Evolutionary conservation across 2,329 filamentous ascomycete genomes (phyloP), one percentile per base, ranked within the genome.

Genomic region (Botryotinia narcissicola): DNA sequence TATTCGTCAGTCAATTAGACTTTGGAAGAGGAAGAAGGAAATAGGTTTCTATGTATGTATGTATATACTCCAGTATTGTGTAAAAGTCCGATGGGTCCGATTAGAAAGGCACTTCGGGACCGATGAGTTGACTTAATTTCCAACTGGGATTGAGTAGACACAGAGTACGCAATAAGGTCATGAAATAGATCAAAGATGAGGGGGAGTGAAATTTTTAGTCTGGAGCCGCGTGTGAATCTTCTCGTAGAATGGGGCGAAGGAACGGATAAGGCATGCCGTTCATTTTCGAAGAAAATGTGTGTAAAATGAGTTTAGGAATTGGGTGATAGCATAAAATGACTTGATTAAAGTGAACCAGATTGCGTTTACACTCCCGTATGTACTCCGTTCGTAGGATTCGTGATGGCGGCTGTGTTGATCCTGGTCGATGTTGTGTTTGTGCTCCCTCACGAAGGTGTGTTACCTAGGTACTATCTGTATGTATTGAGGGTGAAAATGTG

Each of bases 371-470:
- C 22, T 40, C 22, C 64, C 9, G 16, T n/a, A 29, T 5, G 25
- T 3, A n/a, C 48, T 3, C 48, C 25, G 48, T 51, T n/a, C 16
- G 35, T 68, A 68, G 35, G 48, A 68, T 68, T 40, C 22, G 64
- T 57, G 35, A 54, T 42, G 35, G 48, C 64, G 64, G 64, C 64
- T 68, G 46, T 57, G 64, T 29, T 14, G 14, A 68, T 68, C 64
- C 46, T 54, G 25, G 46, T 29, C 37, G n/a, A 64, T 29, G 63
- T 42, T 40, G 46, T 68, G 46, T 29, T 40, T 40, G 16, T 42
- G 9, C 7, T 29, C 5, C 4, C 22, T 54, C 35, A 67, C 35
- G 35, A 67, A 22, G 64, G 16, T 54, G 64, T 68, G 64, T 57
- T 42, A 68, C 46, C 48, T 42, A 29, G 25, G 48, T 42, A 32